Conservation (phyloP, 495 filamentous ascomycete genomes). For the Trichocladium antarcticum region DNA sequence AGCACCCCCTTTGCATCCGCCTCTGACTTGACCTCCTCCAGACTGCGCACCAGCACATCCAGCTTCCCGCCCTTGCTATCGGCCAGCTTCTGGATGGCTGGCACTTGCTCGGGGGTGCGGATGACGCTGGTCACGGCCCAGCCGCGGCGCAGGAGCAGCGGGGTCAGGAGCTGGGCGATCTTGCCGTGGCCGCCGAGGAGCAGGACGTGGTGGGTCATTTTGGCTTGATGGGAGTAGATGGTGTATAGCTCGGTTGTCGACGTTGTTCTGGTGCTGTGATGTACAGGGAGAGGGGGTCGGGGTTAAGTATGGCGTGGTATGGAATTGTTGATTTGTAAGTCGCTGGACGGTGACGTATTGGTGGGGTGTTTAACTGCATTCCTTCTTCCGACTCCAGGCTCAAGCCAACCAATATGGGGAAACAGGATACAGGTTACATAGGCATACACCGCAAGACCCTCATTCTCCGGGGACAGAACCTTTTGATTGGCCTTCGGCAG, state of each 20-base stretch:
- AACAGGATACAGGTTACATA: too few relatives aligned
- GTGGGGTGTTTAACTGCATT: too few relatives aligned
- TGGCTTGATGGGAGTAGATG: neutral
- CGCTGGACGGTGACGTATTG: too few relatives aligned
- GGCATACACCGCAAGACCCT: too few relatives aligned
- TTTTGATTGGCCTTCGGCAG: too few relatives aligned
- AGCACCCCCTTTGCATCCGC: conserved; percentile 51
- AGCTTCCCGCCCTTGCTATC: conserved; percentile 30
- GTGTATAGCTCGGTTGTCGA: too few relatives aligned
- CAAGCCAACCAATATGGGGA: too few relatives aligned
- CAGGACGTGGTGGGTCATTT: conserved; percentile 43
- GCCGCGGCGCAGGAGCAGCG: conserved; percentile 55
- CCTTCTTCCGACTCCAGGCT: too few relatives aligned
- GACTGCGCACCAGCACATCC: conserved; percentile 52
- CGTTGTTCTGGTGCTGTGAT: too few relatives aligned
- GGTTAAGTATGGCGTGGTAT: too few relatives aligned
- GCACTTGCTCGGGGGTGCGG: conserved; percentile 55
- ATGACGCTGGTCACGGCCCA: conserved; percentile 73
- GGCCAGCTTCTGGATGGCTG: conserved; percentile 49
- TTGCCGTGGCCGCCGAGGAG: conserved; percentile 78
- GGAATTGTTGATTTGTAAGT: neutral
- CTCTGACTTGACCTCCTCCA: conserved; percentile 57
- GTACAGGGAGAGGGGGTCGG: too few relatives aligned
- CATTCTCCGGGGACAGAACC: too few relatives aligned
- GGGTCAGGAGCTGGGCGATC: conserved; percentile 65